Evolutionary conservation across 1,284 basidiomycete genomes (phyloP).

Genomic region (Neotropicomus parvogracilis): DNA sequence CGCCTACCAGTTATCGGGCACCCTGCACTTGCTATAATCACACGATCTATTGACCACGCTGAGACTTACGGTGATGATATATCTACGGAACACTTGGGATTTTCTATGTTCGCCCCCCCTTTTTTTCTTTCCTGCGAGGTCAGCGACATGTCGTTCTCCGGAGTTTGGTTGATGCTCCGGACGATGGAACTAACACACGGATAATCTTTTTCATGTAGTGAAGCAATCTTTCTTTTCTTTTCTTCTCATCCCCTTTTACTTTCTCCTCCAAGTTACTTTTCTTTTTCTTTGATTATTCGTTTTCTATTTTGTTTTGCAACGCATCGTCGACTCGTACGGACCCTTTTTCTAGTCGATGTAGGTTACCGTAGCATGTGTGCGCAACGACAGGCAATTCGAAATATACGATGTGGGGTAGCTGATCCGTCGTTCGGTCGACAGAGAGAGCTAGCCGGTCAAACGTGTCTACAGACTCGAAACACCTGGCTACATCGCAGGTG

Average conservation of each 20-base stretch:
- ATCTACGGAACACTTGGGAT: conserved; percentile 20
- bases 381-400: conserved; percentile 10
- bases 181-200: conserved; percentile 29
- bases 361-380: conserved; percentile 6
- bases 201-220: conserved; percentile 30
- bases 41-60: conserved; percentile 18
- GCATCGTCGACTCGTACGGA: conserved; percentile 21
- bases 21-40: conserved; percentile 28
- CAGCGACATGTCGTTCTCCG: conserved; percentile 6
- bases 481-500: too few relatives aligned
- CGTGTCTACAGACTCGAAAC: too few relatives aligned
- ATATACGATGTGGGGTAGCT: neutral
- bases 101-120: conserved; percentile 27
- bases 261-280: neutral
- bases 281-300: conserved; percentile 31
- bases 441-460: too few relatives aligned
- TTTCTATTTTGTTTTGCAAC: conserved; percentile 33
- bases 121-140: conserved; percentile 13
- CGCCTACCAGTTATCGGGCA: conserved; percentile 16
- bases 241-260: neutral
- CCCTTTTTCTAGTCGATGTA: conserved; percentile 14
- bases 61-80: conserved; percentile 25
- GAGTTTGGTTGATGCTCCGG: conserved; percentile 7
- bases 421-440: conserved; percentile 5
- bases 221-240: conserved; percentile 12